These are phyloP conservation scores for Aegilops tauschii DNA, from an alignment of 176 grass and related monocot species.

Conservation along the genomic window DNA sequence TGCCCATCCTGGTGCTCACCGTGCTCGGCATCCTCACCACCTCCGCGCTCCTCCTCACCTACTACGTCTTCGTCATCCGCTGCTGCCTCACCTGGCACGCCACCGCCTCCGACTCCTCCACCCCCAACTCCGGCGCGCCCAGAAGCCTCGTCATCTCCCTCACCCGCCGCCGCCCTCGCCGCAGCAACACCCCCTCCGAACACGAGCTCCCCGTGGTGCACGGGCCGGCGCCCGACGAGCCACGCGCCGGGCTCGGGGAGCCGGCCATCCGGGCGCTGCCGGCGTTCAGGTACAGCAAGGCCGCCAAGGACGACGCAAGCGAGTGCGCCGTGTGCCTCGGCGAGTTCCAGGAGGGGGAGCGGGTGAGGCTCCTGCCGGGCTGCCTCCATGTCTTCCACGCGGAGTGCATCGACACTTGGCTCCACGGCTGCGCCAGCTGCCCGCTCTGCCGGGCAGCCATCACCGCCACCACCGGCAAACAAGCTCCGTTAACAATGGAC, in stretches of 20 bases:
- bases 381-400: constrained; percentile 91
- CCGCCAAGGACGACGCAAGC: background rate
- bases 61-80: constrained; percentile 79
- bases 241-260: constrained; percentile 47
- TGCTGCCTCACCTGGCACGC: constrained; percentile 72
- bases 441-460: constrained; percentile 73
- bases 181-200: background rate
- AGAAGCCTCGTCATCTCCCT: too few relatives aligned
- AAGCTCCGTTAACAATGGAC: background rate
- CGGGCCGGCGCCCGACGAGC: background rate
- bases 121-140: too few relatives aligned
- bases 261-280: constrained; percentile 49
- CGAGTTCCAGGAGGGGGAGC: constrained; percentile 83
- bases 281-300: constrained; percentile 51
- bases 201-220: background rate
- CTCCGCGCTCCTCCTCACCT: constrained; percentile 68
- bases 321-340: constrained; percentile 79
- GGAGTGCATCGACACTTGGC: constrained; percentile 78
- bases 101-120: background rate
- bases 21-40: constrained; percentile 64
- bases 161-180: constrained; percentile 2
- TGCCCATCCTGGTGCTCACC: constrained; percentile 58
- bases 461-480: background rate
- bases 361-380: constrained; percentile 58
- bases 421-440: constrained; percentile 70